Base-by-base conservation (phyloP, 2,329 filamentous ascomycete species). In the Pseudocercospora macadamiae region DNA sequence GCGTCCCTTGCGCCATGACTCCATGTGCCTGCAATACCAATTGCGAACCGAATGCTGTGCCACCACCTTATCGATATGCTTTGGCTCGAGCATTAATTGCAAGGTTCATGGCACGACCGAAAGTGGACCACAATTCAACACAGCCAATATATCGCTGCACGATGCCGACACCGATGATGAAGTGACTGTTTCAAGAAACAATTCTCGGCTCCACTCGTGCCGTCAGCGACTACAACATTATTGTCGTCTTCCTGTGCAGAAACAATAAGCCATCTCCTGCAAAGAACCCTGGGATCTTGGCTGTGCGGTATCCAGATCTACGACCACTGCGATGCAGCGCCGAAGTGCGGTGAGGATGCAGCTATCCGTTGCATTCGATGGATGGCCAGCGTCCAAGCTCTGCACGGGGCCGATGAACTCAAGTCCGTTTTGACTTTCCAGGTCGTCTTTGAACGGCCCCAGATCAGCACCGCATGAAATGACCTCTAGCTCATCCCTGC, bases 401-500 rank as follows among this genome's bases (percentile, higher is more conserved):
- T 19, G 14, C 3, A 45, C 18, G 45, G 26, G 9, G 45, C 45
- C 45, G 45, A 49, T 21, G 32, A 56, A 56, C 54, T 48, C 45
- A 51, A 51, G 28, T 26, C 10, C 54, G n/a, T 14, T 51, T 39
- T 51, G 45, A 28, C 16, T 56, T 56, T 39, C 30, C 28, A 42
- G 16, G 9, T 32, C 26, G n/a, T 19, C 45, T 23, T 44, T 28
- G 39, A 49, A 30, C 9, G 28, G 44, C 53, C 32, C 53, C 44
- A 37, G 53, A 55, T 55, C 44, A 48, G 37, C 53, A 55, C 28
- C 53, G 53, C 53, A 48, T 48, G 42, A 39, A 55, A 37, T 49
- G 53, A 49, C 32, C 23, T 25, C 37, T 26, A 37, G 23, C 36
- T 45, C 52, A n/a, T 47, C 42, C 42, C 42, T 47, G 42, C 14